Evolutionary conservation across 805 yeast genomes (phyloP).

Genomic region (Yamadazyma sp.): DNA sequence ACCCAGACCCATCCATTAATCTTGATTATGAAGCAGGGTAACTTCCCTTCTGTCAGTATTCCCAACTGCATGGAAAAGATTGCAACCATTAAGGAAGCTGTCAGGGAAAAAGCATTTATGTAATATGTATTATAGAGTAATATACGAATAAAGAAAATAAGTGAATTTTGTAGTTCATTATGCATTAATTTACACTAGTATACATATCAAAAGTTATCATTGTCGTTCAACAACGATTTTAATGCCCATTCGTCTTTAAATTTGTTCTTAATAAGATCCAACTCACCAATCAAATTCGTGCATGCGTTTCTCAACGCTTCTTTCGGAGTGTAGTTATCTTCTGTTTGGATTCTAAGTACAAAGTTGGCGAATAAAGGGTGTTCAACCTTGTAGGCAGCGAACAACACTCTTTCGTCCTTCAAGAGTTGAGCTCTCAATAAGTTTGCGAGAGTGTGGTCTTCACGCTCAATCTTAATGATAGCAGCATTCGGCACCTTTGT

Average conservation of each 20-base stretch:
- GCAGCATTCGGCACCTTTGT: constrained; percentile 95
- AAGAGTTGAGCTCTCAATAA: constrained; percentile 81
- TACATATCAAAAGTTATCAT: constrained; percentile 10
- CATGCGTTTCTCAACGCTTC: constrained; percentile 92
- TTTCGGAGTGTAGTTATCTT: constrained; percentile 89
- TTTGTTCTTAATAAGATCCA: constrained; percentile 69
- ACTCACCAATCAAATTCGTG: constrained; percentile 73
- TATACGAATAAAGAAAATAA: constrained; percentile 4
- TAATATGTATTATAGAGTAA: constrained; percentile 12
- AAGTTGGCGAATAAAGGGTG: constrained; percentile 97
- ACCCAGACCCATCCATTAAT: constrained; percentile 65
- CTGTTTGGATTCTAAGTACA: constrained; percentile 91
- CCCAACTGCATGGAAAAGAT: constrained; percentile 45
- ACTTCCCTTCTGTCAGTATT: constrained; percentile 39
- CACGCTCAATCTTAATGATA: constrained; percentile 89
- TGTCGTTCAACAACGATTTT: constrained; percentile 62
- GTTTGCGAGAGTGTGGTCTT: constrained; percentile 96
- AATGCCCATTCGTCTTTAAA: constrained; percentile 93
- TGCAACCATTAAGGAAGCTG: constrained; percentile 60
- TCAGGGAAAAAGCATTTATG: constrained; percentile 36
- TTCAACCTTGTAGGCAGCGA: constrained; percentile 96
- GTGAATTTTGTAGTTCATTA: background rate
- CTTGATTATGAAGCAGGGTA: constrained; percentile 41
- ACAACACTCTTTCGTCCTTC: constrained; percentile 83
- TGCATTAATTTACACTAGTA: constrained; percentile 7